Evolutionary conservation across 148 eudicot genomes (phyloP).

Genomic region (Gaultheria prostrata): DNA sequence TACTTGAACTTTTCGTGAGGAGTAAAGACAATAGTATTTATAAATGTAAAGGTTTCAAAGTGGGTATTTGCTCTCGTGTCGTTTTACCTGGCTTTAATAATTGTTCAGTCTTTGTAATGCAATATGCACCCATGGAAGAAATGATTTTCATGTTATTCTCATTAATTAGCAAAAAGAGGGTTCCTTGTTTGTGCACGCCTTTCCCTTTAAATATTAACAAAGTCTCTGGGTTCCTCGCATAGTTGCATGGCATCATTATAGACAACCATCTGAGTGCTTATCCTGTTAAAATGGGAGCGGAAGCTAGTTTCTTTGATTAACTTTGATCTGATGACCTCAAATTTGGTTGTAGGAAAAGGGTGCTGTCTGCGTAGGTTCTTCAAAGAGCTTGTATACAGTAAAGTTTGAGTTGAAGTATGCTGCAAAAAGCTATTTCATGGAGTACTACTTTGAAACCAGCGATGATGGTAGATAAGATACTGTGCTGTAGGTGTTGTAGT

Average conservation of each 20-base stretch:
- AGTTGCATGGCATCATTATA: neutral
- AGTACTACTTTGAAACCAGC: slow-evolving; percentile 68
- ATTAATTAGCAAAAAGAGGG: neutral
- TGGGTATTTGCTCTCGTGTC: neutral
- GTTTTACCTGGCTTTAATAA: neutral
- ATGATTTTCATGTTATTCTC: neutral
- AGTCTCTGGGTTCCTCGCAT: neutral
- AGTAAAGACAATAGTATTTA: neutral
- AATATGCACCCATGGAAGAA: neutral
- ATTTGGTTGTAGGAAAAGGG: slow-evolving; percentile 61
- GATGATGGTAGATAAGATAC: slow-evolving; percentile 36
- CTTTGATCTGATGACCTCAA: neutral
- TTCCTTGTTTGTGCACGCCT: neutral
- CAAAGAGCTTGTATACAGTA: slow-evolving; percentile 55
- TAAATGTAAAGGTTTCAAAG: neutral
- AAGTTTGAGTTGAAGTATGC: slow-evolving; percentile 72
- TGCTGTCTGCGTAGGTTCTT: slow-evolving; percentile 48
- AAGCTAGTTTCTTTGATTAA: neutral
- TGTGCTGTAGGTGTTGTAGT: slow-evolving; percentile 5
- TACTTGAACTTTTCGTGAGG: neutral
- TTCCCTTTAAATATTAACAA: neutral
- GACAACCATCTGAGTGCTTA: slow-evolving; percentile 1
- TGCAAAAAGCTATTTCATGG: slow-evolving; percentile 72
- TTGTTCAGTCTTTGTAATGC: neutral
- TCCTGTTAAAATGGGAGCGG: neutral